Evolutionary conservation across 2,329 filamentous ascomycete genomes (phyloP), one percentile per base, ranked within the genome.

Genomic region (Hymenoscyphus occultus): DNA sequence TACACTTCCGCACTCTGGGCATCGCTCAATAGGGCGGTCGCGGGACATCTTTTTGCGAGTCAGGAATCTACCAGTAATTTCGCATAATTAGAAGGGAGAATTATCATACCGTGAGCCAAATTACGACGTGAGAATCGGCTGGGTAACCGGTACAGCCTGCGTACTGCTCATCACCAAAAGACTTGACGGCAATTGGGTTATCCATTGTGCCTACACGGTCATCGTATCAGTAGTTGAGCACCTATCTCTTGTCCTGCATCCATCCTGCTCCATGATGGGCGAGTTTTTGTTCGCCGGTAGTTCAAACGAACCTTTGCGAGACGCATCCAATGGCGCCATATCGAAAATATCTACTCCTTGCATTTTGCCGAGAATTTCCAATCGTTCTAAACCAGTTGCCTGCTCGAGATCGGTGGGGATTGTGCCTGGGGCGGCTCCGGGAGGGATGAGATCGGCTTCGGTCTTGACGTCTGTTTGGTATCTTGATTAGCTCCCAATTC

Each of bases 311-410:
- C 94, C 94, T 80, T 86, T 86, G 77, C 95, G 89, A 79, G 90
- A 95, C 70, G 94, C 85, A 79, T 98, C 95, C 74, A 99, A 87
- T 70, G 95, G 95, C 80, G 88, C 90, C 95, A 98, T 97, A 83
- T 99, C 93, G 83, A 99, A 99, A 78, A 98, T 84, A 78, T 99
- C 95, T 75, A 97, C 84, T 72, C 95, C 93, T 85, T 98, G 92
- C 90, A 98, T 97, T 88, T 99, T 99, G 82, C 95, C 95, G 78
- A 99, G 85, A 76, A 99, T 95, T 82, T 99, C 95, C 74, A 99
- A 87, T 87, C 95, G 93, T 85, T 99, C 95, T 67, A 98, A 86
- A 91, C 95, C 95, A 74, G 95, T 98, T 67, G 95, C 83, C 81
- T 99, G 95, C 80, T 98, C 93, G 78, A 96, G 80, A 81, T 99